phyloP scores from a whole-genome alignment of 2,329 filamentous ascomycete genomes.

The Epichloe aotearoae region DNA sequence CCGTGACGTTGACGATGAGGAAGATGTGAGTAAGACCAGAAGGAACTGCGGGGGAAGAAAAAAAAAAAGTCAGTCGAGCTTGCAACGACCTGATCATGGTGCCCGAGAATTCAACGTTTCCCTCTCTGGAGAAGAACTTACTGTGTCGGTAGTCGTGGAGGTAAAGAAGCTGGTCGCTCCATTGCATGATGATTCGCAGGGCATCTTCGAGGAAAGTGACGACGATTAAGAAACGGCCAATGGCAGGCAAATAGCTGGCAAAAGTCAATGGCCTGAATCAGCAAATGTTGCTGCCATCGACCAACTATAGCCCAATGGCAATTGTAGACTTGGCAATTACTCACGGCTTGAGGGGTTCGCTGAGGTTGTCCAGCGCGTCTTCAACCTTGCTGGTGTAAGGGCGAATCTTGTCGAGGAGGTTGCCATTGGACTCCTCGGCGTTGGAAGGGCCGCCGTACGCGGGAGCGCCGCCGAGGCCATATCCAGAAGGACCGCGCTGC shows the following conservation, averaged over 20 bases:
- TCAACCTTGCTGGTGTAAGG: constrained; percentile 98
- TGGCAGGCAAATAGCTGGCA: constrained; percentile 78
- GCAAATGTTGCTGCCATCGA: constrained; percentile 3
- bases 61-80: not conserved
- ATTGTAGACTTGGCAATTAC: constrained; percentile 9
- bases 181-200: constrained; percentile 92
- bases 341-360: constrained; percentile 89
- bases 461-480: constrained; percentile 61
- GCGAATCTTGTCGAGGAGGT: constrained; percentile 66
- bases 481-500: constrained; percentile 57
- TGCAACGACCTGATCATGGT: not conserved
- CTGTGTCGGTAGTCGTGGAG: constrained; percentile 86
- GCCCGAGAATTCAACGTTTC: not conserved
- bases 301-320: not conserved
- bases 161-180: constrained; percentile 87
- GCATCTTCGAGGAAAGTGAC: constrained; percentile 98
- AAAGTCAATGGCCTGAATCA: constrained; percentile 7
- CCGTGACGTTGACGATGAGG: constrained; percentile 77
- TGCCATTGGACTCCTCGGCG: constrained; percentile 42
- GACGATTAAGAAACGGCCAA: constrained; percentile 94
- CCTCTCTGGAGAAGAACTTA: constrained; percentile 34
- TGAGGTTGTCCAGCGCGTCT: constrained; percentile 73
- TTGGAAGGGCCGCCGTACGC: constrained; percentile 50
- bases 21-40: constrained; percentile 82
- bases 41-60: constrained; percentile 47